Conservation (phyloP, 2,329 filamentous ascomycete genomes). For the Paraconiothyrium sp. region DNA sequence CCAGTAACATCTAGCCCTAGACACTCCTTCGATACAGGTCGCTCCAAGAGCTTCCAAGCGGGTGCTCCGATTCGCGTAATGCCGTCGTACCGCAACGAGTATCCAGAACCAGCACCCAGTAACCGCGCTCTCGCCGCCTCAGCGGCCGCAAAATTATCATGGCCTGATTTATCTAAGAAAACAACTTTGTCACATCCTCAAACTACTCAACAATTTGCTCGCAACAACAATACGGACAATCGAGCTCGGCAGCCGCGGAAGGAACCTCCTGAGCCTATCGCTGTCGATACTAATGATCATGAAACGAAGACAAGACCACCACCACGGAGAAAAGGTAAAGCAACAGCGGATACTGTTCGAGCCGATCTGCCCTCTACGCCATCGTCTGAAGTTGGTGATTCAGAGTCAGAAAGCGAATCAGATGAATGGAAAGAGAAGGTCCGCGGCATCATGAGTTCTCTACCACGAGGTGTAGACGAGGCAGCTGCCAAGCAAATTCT, state of each 20-base stretch:
- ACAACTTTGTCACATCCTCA: conserved; percentile 14
- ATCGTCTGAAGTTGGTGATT: conserved; percentile 38
- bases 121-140: conserved; percentile 39
- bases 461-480: conserved; percentile 84
- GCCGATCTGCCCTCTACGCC: conserved; percentile 45
- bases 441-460: conserved; percentile 70
- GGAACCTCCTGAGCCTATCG: conserved; percentile 29
- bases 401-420: conserved; percentile 37
- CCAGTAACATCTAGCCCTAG: conserved; percentile 14
- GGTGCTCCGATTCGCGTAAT: conserved; percentile 24
- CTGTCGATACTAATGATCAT: conserved; percentile 30
- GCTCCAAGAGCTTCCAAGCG: conserved; percentile 19
- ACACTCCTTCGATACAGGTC: conserved; percentile 20
- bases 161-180: conserved; percentile 35
- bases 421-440: conserved; percentile 49
- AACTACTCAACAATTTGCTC: conserved; percentile 13
- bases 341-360: conserved; percentile 40
- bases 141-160: conserved; percentile 43
- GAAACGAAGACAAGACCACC: conserved; percentile 28
- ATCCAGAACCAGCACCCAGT: conserved; percentile 45
- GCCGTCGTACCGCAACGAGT: conserved; percentile 61
- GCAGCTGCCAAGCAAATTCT: conserved; percentile 88
- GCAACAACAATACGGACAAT: conserved; percentile 24
- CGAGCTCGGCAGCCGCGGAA: conserved; percentile 29
- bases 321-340: conserved; percentile 39